These are phyloP conservation scores for Phlegmacium glaucopus DNA, from an alignment of 768 basidiomycete genomes.

Conservation along the genomic window DNA sequence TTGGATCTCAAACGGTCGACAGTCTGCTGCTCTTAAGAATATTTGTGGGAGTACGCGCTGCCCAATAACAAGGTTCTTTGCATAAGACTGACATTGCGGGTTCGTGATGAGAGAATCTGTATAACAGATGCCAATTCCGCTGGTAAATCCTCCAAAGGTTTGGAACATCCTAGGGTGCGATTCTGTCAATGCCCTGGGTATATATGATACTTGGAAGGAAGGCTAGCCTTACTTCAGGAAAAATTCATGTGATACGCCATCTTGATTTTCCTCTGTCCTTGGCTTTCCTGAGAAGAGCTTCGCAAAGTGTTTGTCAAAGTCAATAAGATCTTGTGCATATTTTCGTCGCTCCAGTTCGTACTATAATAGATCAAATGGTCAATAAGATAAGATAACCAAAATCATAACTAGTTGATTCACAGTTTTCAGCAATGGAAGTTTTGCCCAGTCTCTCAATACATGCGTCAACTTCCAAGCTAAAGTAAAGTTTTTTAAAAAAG, in stretches of 20 bases:
- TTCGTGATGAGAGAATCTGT: conserved; percentile 42
- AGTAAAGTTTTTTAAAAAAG: not conserved
- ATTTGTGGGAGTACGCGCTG: conserved; percentile 49
- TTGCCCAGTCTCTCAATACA: conserved; percentile 53
- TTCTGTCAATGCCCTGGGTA: not conserved
- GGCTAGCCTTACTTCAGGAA: conserved; percentile 37
- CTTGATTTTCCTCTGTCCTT: conserved; percentile 38
- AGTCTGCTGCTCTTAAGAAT: conserved; percentile 49
- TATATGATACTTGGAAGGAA: not conserved
- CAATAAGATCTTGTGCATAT: conserved; percentile 70
- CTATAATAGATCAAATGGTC: conserved; percentile 27
- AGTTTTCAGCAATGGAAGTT: conserved; percentile 45
- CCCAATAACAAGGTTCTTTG: conserved; percentile 43
- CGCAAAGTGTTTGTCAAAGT: conserved; percentile 65
- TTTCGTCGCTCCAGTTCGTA: conserved; percentile 67
- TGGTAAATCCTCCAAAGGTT: conserved; percentile 51
- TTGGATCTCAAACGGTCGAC: conserved; percentile 48
- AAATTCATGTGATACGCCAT: conserved; percentile 51
- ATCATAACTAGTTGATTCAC: conserved; percentile 27
- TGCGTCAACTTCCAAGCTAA: conserved; percentile 60
- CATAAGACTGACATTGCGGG: conserved; percentile 31
- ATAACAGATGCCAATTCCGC: conserved; percentile 55
- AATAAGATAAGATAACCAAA: not conserved
- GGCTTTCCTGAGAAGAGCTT: conserved; percentile 69
- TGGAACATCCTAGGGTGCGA: conserved; percentile 39